phyloP scores from a whole-genome alignment of 164 flowering plant species.

The Kalanchoe fedtschenkoi region DNA sequence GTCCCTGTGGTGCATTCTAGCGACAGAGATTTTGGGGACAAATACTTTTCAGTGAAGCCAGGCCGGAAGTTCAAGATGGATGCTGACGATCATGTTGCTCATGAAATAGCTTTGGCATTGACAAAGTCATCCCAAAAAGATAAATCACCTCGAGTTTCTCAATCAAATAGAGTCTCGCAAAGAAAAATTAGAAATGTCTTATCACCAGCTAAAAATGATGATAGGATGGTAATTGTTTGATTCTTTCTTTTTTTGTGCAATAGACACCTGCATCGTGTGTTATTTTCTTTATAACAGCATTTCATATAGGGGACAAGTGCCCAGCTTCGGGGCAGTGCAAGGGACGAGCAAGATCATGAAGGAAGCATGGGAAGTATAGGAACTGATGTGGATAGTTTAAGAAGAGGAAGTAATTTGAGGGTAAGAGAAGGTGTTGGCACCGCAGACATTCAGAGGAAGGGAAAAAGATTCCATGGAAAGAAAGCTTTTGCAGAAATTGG shows the following conservation, averaged over 20 bases:
- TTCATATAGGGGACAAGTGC: constrained; percentile 21
- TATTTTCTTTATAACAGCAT: constrained; percentile 19
- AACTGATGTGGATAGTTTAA: constrained; percentile 45
- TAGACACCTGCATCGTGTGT: no score
- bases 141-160: constrained; percentile 54
- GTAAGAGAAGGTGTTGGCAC: constrained; percentile 27
- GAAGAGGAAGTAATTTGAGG: constrained; percentile 20
- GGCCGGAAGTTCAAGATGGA: constrained; percentile 26
- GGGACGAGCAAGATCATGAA: constrained; percentile 40
- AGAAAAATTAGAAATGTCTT: constrained; percentile 26
- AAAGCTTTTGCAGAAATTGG: constrained; percentile 27
- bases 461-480: constrained; percentile 25
- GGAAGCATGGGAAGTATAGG: constrained; percentile 54
- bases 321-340: constrained; percentile 22
- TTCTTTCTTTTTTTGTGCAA: background rate
- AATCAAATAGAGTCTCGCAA: constrained; percentile 20
- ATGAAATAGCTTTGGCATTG: constrained; percentile 46
- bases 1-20: constrained; percentile 43
- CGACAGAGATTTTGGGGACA: constrained; percentile 23
- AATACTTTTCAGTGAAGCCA: constrained; percentile 21
- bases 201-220: constrained; percentile 29
- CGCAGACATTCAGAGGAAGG: constrained; percentile 20
- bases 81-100: constrained; percentile 53
- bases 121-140: constrained; percentile 61
- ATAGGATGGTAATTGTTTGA: constrained; percentile 27